Evolutionary conservation across 1,284 basidiomycete genomes (phyloP), one percentile per base, ranked within the genome.

Genomic region (Naganishia liquefaciens): DNA sequence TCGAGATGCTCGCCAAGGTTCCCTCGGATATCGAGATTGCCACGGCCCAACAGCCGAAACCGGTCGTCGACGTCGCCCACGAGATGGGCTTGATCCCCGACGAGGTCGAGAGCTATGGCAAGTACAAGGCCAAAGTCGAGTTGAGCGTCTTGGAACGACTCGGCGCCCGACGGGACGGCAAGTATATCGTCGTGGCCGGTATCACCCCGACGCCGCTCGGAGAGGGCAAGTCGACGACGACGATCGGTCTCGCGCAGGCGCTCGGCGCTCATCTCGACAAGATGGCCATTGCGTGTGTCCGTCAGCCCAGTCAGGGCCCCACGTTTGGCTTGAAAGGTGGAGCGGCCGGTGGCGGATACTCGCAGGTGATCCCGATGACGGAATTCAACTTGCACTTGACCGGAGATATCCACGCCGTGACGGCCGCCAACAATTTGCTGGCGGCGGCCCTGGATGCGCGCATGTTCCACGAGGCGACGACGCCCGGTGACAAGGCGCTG

Each of bases 261-360:
- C 85, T 99, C 68, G 93, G 93, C 65, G 95, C 94, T 54, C 93
- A 97, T 76, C 85, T 99, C 42, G 87, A 88, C 68, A 92, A 95
- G 70, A 88, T 91, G 19, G 86, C 93, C 11, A 99, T 98, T 79
- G 96, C 96, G 58, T 97, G 93, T 79, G 94, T 99, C n/a, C 89
- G 95, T 67, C 96, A 99, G 77, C 95, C 95, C 2, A 95, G 92
- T 79, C 95, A 99, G 79, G 95, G 96, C 19, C 95, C 95, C 33
- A 99, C 95, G 0, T 99, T 99, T 75, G 95, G 96, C 76, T 97
- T 99, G 84, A 99, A 99, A 81, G 95, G 95, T 73, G 96, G 96
- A 74, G 96, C 95, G 39, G 95, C 95, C 61, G 95, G 96, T 62
- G 95, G 95, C 71, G 95, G 95, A 65, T 99, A 99, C 83, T 93